Evolutionary conservation across 106 monocot species (phyloP).

Genomic region (Cymbidium sinense): DNA sequence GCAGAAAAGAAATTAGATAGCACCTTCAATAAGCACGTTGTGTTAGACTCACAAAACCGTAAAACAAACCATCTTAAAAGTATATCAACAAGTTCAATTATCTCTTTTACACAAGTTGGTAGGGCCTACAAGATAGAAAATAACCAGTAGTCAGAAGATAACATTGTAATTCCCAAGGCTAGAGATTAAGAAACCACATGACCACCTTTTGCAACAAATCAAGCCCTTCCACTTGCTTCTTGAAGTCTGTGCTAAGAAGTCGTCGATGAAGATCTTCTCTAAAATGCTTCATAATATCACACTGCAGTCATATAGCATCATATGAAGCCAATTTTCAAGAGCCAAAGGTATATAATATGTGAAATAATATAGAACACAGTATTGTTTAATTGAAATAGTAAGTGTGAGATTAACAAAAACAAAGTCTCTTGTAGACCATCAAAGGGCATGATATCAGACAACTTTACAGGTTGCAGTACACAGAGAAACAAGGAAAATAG

Average conservation of each 20-base stretch:
- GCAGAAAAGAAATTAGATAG: neutral
- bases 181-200: neutral
- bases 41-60: slow-evolving; percentile 96
- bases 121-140: slow-evolving; percentile 50
- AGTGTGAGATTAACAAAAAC: neutral
- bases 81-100: slow-evolving; percentile 93
- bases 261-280: slow-evolving; percentile 89
- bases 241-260: slow-evolving; percentile 83
- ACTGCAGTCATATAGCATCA: slow-evolving; percentile 33
- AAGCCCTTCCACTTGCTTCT: slow-evolving; percentile 98
- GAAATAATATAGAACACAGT: neutral
- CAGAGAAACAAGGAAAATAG: neutral
- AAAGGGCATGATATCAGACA: neutral
- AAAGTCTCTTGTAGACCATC: neutral
- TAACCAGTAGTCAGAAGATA: neutral
- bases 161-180: neutral
- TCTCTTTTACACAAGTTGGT: slow-evolving; percentile 62
- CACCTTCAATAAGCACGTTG: slow-evolving; percentile 97
- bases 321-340: neutral
- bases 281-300: slow-evolving; percentile 73
- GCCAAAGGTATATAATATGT: neutral
- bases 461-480: neutral
- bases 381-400: neutral
- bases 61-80: slow-evolving; percentile 97
- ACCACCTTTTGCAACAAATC: slow-evolving; percentile 90